Conservation (phyloP, 148 eudicot genomes). For the Beta vulgaris region DNA sequence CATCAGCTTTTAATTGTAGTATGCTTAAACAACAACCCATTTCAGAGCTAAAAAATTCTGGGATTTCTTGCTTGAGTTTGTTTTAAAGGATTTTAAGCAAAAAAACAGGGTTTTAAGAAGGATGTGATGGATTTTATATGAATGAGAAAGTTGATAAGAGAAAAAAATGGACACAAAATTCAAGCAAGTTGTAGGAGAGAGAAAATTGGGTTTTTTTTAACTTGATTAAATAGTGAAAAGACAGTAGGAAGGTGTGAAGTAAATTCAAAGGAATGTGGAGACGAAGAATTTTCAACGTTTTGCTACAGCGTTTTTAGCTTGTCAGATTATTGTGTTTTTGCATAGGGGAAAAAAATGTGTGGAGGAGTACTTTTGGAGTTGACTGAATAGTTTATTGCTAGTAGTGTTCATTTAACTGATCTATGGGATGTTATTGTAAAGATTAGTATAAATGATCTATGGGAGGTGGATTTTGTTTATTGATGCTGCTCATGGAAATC, state of each 20-base stretch:
- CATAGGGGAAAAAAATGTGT: no score
- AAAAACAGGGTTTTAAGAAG: neutral
- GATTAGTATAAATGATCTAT: no score
- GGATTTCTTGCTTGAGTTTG: neutral
- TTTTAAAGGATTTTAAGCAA: neutral
- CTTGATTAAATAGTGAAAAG: neutral
- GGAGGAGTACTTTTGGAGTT: neutral
- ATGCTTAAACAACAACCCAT: constrained; percentile 80
- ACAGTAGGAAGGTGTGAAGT: neutral
- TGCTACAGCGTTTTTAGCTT: neutral
- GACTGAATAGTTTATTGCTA: neutral
- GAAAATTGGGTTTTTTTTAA: no score
- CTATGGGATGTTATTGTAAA: no score
- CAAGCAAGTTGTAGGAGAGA: neutral
- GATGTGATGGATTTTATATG: neutral
- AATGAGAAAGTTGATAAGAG: neutral
- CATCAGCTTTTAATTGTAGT: constrained; percentile 51
- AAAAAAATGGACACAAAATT: neutral
- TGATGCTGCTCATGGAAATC: neutral
- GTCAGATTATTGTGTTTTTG: no score
- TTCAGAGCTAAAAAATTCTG: neutral
- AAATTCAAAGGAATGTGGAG: neutral
- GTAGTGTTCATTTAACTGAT: neutral
- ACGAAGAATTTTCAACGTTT: constrained; percentile 8
- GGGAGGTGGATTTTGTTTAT: neutral